Percentiles rank a stretch among this genome's conserved stretches.
Evolutionary conservation across 371 early-diverging fungal species (phyloP).

Genomic region (Entomophthora muscae): DNA sequence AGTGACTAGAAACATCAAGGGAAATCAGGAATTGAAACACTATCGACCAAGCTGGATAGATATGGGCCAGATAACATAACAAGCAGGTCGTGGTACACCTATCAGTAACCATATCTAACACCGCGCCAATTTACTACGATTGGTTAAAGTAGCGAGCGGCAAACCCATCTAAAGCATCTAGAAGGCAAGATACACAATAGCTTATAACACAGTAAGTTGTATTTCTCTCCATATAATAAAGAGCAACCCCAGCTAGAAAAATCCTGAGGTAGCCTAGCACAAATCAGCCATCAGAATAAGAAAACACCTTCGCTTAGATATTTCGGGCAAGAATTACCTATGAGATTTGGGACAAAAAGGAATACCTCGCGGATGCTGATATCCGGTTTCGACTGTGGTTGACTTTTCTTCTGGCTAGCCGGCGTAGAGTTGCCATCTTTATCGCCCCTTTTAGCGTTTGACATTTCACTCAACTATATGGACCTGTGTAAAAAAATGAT

Average conservation of each 20-base stretch:
- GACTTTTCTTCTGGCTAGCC: too few relatives aligned
- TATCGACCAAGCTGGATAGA: constrained; percentile 47
- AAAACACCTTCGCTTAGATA: neutral
- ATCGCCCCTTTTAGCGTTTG: too few relatives aligned
- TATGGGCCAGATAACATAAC: constrained; percentile 56
- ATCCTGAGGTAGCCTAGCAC: constrained; percentile 70
- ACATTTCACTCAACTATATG: too few relatives aligned
- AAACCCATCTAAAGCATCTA: constrained; percentile 93
- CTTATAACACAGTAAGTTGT: constrained; percentile 48
- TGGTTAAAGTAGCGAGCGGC: constrained; percentile 83
- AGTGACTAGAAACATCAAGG: constrained; percentile 86
- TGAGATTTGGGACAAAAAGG: constrained; percentile 11
- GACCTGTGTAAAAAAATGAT: too few relatives aligned
- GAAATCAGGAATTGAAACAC: constrained; percentile 77
- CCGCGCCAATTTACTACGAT: constrained; percentile 87
- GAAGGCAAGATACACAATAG: constrained; percentile 71
- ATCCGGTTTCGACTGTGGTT: too few relatives aligned
- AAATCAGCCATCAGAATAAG: neutral
- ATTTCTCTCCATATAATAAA: constrained; percentile 51
- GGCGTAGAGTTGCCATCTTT: too few relatives aligned
- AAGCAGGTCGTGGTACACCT: constrained; percentile 83
- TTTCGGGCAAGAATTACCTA: constrained; percentile 9
- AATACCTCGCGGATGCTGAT: constrained; percentile 3
- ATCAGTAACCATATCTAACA: constrained; percentile 96
- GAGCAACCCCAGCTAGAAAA: constrained; percentile 45